Evolutionary conservation across 177 flowering plant species (phyloP), one percentile per base, ranked within the genome.

Genomic region (Telopea speciosissima): DNA sequence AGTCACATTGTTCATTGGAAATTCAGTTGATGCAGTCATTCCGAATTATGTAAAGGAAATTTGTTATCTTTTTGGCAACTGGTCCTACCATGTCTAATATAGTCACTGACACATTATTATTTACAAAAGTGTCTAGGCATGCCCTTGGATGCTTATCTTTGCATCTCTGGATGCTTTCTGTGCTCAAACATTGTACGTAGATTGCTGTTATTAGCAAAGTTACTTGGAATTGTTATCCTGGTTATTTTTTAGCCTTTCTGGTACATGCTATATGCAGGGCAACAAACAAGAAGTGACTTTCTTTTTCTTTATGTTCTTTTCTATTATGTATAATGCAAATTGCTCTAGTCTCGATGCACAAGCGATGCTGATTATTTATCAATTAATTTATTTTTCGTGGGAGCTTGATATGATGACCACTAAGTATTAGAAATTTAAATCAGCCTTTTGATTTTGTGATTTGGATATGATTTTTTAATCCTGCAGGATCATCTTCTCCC

Each of bases 401-500:
- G 65, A 49, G 60, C 26, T 59, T n/a, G 36, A 66, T 24, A 42
- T 24, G 65, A 19, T 31, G 23, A 63, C 11, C 25, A 40, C 66
- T 23, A 26, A 7, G 49, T 16, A 40, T 22, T 21, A 26, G 24
- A 23, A 4, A 12, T n/a, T 4, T 63, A 63, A 3, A 16, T 16
- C 14, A 8, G 59, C 52, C 68, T 63, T 23, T 64, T 8, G 31
- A 17, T 72, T 54, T 26, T 59, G 66, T n/a, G 60, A 68, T 62
- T 25, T 73, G 71, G 62, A 26, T 63, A 24, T 42, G 68, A 65
- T 56, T 52, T 40, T 59, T 70, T 62, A 22, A n/a, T 33, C 65
- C 42, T 83, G 82, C 88, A 94, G 99, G 99, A 22, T 76, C n/a
- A 74, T 92, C 44, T 92, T 90, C 79, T 70, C 80, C 62, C 97